Percentiles rank a stretch among this genome's conserved stretches.
Evolutionary conservation across 2,329 filamentous ascomycete species (phyloP).

Genomic region (Aspergillus sp.): DNA sequence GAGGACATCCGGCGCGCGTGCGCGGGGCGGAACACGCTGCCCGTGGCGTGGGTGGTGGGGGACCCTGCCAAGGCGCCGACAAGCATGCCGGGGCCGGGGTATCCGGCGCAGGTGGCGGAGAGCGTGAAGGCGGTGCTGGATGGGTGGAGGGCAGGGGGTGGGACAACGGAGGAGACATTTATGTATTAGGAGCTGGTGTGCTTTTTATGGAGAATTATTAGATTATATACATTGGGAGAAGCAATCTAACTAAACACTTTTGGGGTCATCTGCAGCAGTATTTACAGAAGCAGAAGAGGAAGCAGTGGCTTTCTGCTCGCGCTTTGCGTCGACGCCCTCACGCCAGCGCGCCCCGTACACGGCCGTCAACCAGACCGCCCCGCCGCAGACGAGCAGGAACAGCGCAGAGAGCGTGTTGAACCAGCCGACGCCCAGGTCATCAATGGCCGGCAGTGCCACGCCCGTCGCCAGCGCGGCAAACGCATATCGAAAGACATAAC

Average conservation of each 20-base stretch:
- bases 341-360: conserved; percentile 53
- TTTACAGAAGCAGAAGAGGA: too few species aligned
- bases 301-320: conserved; percentile 30
- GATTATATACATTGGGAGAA: not conserved
- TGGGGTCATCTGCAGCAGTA: not conserved
- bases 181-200: conserved; percentile 11
- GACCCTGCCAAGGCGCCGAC: conserved; percentile 12
- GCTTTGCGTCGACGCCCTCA: conserved; percentile 51
- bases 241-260: conserved; percentile 1
- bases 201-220: not conserved
- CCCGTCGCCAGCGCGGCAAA: conserved; percentile 71
- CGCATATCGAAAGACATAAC: conserved; percentile 74
- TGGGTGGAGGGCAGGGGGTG: conserved; percentile 7
- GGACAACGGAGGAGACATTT: conserved; percentile 9
- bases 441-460: conserved; percentile 69
- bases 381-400: conserved; percentile 52
- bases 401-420: conserved; percentile 67
- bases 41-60: conserved; percentile 14
- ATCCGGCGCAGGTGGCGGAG: conserved; percentile 6
- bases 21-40: conserved; percentile 1
- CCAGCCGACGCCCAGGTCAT: conserved; percentile 75
- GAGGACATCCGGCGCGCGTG: conserved; percentile 10
- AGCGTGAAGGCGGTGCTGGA: conserved; percentile 9
- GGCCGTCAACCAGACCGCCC: conserved; percentile 48
- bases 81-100: conserved; percentile 4